Percentiles rank a stretch among this genome's conserved stretches.
These are phyloP conservation scores for Suillus lakei DNA, from an alignment of 768 basidiomycete genomes.

Conservation along the genomic window DNA sequence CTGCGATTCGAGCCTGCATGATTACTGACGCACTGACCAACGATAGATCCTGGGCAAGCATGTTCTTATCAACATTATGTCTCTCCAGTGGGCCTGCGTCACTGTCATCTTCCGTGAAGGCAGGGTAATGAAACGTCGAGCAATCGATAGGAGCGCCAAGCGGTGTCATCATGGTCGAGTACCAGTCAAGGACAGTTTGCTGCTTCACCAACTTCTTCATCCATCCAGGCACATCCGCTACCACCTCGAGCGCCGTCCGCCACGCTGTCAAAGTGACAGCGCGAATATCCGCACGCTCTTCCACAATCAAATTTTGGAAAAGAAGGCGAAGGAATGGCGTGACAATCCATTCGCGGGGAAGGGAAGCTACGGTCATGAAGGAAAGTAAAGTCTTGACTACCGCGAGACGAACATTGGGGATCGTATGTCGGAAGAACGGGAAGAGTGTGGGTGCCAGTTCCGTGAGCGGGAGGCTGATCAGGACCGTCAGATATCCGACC, in stretches of 20 bases:
- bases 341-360: constrained; percentile 82
- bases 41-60: constrained; percentile 89
- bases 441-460: constrained; percentile 86
- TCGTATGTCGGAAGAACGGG: constrained; percentile 98
- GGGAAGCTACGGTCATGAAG: constrained; percentile 78
- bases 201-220: constrained; percentile 60
- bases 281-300: constrained; percentile 88
- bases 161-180: constrained; percentile 87
- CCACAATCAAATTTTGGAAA: constrained; percentile 92
- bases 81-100: constrained; percentile 54
- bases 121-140: constrained; percentile 68
- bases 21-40: constrained; percentile 78
- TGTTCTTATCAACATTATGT: constrained; percentile 96
- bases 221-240: constrained; percentile 49
- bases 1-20: constrained; percentile 77
- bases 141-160: constrained; percentile 79
- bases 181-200: constrained; percentile 80
- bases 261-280: constrained; percentile 74
- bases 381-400: constrained; percentile 88
- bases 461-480: constrained; percentile 72
- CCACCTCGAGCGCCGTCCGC: constrained; percentile 66
- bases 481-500: constrained; percentile 11
- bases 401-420: constrained; percentile 88
- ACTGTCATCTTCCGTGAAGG: constrained; percentile 50
- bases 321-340: constrained; percentile 80